Evolutionary conservation across 179 eudicot genomes (phyloP), one percentile per base, ranked within the genome.

Genomic region (Sideroxylon spinosum): DNA sequence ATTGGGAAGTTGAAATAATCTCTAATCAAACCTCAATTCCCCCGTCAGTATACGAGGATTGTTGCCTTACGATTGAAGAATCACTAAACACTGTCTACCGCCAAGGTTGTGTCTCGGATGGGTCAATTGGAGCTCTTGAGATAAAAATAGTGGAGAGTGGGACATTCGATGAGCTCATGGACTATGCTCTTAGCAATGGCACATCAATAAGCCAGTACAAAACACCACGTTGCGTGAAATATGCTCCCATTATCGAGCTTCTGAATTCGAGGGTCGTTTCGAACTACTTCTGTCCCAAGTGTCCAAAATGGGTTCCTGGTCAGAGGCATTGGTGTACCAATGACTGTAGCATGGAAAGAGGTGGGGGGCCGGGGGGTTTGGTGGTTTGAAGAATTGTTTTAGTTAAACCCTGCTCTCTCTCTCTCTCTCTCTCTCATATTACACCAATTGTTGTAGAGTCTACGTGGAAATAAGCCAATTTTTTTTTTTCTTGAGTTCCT

Each of bases 181-280:
- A 87, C 49, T 87, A 71, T 63, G 90, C 90, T 2, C 69, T 86
- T 2, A 76, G 83, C 68, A 61, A 69, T 9, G 92, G 92, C 20
- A 89, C 92, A 0, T 89, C 90, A 0, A 81, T 88, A 17, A 86
- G 81, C 79, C 92, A 89, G 82, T 89, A 89, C 67, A 89, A 89
- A 68, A 68, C 89, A 3, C 92, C 92, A 0, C 76, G 91, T 56
- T 89, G 89, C 59, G 88, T 89, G 25, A 86, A 79, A 59, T 85
- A 65, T 48, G 88, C 71, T 1, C 88, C 88, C 19, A 88, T 86
- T 25, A 76, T 89, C 26, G 88, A 89, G 85, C 78, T 89, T 7
- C 9, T 89, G 73, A 82, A 86, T 79, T 81, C 89, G 0, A 87
- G 79, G 81, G 86, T 85, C 12, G 84, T 84, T 28, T 78, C 80